Conservation (phyloP, 805 yeast species). For the Lipomyces mesembrius region DNA sequence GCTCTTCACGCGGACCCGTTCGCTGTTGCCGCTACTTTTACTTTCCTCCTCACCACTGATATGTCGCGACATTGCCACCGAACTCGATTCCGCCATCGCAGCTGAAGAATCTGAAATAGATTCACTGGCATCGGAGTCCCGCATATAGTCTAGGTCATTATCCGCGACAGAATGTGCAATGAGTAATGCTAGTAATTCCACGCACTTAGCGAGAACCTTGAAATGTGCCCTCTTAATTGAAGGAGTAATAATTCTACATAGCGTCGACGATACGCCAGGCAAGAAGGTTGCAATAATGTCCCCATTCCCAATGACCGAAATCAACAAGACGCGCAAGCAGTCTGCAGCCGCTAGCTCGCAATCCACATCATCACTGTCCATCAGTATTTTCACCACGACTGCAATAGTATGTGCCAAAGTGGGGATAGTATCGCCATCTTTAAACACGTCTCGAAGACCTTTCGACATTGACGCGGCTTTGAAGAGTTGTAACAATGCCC, state of each 20-base stretch:
- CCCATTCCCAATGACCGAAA: slow-evolving; percentile 30
- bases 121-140: neutral
- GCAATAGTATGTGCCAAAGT: slow-evolving; percentile 56
- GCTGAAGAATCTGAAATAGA: slow-evolving; percentile 9
- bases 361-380: slow-evolving; percentile 40
- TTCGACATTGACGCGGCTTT: slow-evolving; percentile 36
- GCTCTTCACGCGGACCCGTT: neutral
- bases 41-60: slow-evolving; percentile 21
- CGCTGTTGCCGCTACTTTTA: neutral
- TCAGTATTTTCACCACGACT: slow-evolving; percentile 49
- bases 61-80: slow-evolving; percentile 33
- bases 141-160: slow-evolving; percentile 7
- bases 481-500: slow-evolving; percentile 35
- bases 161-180: slow-evolving; percentile 12
- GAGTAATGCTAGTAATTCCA: slow-evolving; percentile 33
- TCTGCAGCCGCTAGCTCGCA: slow-evolving; percentile 43
- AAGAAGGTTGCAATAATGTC: slow-evolving; percentile 42
- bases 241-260: slow-evolving; percentile 40
- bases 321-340: slow-evolving; percentile 46
- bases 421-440: slow-evolving; percentile 49
- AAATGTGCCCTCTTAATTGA: slow-evolving; percentile 38
- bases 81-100: slow-evolving; percentile 7
- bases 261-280: slow-evolving; percentile 45
- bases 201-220: slow-evolving; percentile 31
- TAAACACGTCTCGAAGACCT: slow-evolving; percentile 40